Evolutionary conservation across 805 yeast genomes (phyloP).

Genomic region (Yarrowia sp.): DNA sequence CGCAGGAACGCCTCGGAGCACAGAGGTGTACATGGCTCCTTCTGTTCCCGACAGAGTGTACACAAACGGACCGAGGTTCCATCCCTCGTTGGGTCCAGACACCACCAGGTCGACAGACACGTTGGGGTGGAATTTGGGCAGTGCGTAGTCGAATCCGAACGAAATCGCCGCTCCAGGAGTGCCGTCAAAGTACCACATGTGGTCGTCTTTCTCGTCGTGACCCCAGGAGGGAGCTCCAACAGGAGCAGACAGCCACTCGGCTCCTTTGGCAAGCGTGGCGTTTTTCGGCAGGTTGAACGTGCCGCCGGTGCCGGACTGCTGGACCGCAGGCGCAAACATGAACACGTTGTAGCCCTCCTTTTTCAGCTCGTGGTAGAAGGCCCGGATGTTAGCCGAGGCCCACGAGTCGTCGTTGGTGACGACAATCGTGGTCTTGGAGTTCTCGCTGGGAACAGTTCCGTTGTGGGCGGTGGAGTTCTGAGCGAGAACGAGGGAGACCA

Average conservation of each 20-base stretch:
- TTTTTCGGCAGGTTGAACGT: slow-evolving; percentile 1
- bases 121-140: neutral
- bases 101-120: neutral
- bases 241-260: slow-evolving; percentile 5
- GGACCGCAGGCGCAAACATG: slow-evolving; percentile 3
- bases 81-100: slow-evolving; percentile 5
- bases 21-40: slow-evolving; percentile 5
- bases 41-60: slow-evolving; percentile 6
- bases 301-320: slow-evolving; percentile 4
- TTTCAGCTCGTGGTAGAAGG: neutral
- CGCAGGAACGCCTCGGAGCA: neutral
- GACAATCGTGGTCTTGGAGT: neutral
- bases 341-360: neutral
- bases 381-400: slow-evolving; percentile 5
- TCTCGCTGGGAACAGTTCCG: neutral
- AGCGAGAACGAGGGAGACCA: neutral
- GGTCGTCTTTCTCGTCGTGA: neutral
- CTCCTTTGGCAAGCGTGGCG: neutral
- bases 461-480: neutral
- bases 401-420: slow-evolving; percentile 6
- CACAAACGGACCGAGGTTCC: slow-evolving; percentile 10
- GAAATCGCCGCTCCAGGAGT: slow-evolving; percentile 2
- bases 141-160: slow-evolving; percentile 4
- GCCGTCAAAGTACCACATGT: slow-evolving; percentile 12
- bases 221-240: slow-evolving; percentile 3